phyloP scores from a whole-genome alignment of 495 filamentous ascomycete genomes.

The Tuber magnatum region DNA sequence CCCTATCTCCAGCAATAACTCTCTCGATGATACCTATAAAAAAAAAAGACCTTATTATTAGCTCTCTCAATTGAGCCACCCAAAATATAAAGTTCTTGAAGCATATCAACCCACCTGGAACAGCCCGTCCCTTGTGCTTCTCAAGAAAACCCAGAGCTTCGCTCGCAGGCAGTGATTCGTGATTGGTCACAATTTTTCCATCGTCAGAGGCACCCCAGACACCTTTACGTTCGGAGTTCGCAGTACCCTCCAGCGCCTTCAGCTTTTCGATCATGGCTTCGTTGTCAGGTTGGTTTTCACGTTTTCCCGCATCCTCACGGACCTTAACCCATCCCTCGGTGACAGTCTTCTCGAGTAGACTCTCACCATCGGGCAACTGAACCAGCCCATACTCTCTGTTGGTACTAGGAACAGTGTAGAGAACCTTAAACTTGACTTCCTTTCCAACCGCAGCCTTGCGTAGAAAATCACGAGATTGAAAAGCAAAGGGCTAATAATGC shows the following conservation, averaged over 20 bases:
- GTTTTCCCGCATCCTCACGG: slow-evolving; percentile 78
- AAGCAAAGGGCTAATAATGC: slow-evolving; percentile 62
- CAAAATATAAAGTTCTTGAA: background rate
- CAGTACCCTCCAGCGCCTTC: slow-evolving; percentile 67
- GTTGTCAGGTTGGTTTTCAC: slow-evolving; percentile 68
- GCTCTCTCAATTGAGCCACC: slow-evolving; percentile 9
- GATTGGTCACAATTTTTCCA: slow-evolving; percentile 63
- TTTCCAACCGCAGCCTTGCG: slow-evolving; percentile 79
- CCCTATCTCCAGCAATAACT: slow-evolving; percentile 80
- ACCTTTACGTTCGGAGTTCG: slow-evolving; percentile 68
- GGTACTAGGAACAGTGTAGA: slow-evolving; percentile 72
- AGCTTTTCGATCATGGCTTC: slow-evolving; percentile 68
- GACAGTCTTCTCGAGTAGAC: slow-evolving; percentile 70
- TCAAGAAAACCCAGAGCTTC: slow-evolving; percentile 65
- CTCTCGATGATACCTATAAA: slow-evolving; percentile 63
- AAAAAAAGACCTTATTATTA: no score
- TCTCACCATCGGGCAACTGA: slow-evolving; percentile 61
- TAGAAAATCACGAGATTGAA: slow-evolving; percentile 87
- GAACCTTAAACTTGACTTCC: slow-evolving; percentile 68
- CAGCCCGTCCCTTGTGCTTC: slow-evolving; percentile 64
- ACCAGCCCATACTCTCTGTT: slow-evolving; percentile 76
- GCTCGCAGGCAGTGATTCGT: slow-evolving; percentile 54
- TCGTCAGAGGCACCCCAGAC: slow-evolving; percentile 56
- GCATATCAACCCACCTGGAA: slow-evolving; percentile 52
- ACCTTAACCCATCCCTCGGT: slow-evolving; percentile 84